Evolutionary conservation across 371 early-diverging fungal genomes (phyloP).

Genomic region (Massospora cicadina): DNA sequence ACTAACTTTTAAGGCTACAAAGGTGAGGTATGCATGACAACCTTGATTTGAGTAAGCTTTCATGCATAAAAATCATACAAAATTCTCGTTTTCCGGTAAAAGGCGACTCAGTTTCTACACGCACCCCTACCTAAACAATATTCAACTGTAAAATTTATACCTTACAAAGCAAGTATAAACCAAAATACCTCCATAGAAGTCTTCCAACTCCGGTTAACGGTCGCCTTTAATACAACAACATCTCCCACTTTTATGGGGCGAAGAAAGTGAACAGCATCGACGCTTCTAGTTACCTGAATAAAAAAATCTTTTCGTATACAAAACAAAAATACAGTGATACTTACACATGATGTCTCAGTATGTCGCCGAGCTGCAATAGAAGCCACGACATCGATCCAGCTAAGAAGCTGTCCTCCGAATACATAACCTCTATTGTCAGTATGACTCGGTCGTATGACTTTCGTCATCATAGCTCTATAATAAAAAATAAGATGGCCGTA

Average conservation of each 20-base stretch:
- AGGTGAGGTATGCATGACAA: conserved; percentile 46
- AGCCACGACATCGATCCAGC: conserved; percentile 58
- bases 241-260: conserved; percentile 44
- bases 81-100: conserved; percentile 32
- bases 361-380: conserved; percentile 51
- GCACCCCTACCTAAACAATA: conserved; percentile 27
- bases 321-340: neutral
- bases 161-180: too few species aligned
- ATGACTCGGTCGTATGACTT: conserved; percentile 25
- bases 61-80: conserved; percentile 18
- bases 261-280: conserved; percentile 47
- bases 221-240: conserved; percentile 42
- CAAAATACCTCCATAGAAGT: conserved; percentile 44
- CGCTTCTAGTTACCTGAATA: conserved; percentile 38
- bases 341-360: conserved; percentile 32
- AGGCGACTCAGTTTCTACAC: conserved; percentile 47
- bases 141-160: neutral
- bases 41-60: neutral
- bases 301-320: neutral
- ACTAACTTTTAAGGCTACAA: conserved; percentile 35
- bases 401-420: conserved; percentile 36
- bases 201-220: conserved; percentile 50
- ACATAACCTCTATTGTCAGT: conserved; percentile 28
- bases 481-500: too few species aligned
- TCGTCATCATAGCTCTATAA: conserved; percentile 19